These are phyloP conservation scores for Mycena filopes DNA, from an alignment of 768 basidiomycete genomes.

Conservation along the genomic window DNA sequence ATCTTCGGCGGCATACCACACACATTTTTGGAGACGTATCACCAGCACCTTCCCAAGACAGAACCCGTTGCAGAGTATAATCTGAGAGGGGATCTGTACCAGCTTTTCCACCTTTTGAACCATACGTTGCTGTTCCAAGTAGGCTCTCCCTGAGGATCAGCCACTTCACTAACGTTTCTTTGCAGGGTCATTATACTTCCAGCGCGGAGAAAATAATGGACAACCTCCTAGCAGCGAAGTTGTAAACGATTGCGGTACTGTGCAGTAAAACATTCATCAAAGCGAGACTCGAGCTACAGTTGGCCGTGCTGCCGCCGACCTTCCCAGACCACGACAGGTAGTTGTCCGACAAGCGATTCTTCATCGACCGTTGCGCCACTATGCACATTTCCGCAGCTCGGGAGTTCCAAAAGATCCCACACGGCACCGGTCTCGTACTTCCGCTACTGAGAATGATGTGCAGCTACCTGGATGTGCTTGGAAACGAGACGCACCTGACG, in stretches of 20 bases:
- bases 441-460: slow-evolving; percentile 28
- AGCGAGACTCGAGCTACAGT: slow-evolving; percentile 21
- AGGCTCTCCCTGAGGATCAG: slow-evolving; percentile 40
- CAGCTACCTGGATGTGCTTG: neutral
- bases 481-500: slow-evolving; percentile 16
- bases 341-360: neutral
- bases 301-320: neutral
- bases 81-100: slow-evolving; percentile 74
- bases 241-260: neutral
- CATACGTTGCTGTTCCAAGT: slow-evolving; percentile 85
- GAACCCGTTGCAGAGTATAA: slow-evolving; percentile 74
- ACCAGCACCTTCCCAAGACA: slow-evolving; percentile 68
- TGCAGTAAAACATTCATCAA: slow-evolving; percentile 24
- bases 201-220: slow-evolving; percentile 63
- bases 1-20: slow-evolving; percentile 82
- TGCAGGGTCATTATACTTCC: slow-evolving; percentile 62
- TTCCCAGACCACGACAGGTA: slow-evolving; percentile 28
- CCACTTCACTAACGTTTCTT: slow-evolving; percentile 45
- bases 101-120: slow-evolving; percentile 85
- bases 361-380: slow-evolving; percentile 1
- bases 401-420: slow-evolving; percentile 28
- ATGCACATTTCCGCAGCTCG: slow-evolving; percentile 30
- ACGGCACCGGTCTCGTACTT: slow-evolving; percentile 11
- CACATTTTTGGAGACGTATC: slow-evolving; percentile 74
- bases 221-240: slow-evolving; percentile 33